Evolutionary conservation across 2,329 filamentous ascomycete genomes (phyloP).

Genomic region (Xylariaceae sp.): DNA sequence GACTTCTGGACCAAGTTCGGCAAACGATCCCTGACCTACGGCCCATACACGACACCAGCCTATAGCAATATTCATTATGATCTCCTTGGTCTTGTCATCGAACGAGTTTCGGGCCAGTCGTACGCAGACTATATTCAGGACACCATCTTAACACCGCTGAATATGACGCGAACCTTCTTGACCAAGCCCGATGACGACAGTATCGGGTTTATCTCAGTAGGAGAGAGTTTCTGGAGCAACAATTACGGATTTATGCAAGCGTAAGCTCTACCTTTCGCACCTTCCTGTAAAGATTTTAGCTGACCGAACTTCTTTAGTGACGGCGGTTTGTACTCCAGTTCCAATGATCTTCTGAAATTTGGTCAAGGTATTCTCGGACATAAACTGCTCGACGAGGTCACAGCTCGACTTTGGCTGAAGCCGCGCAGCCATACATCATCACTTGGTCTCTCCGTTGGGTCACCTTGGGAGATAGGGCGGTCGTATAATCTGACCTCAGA

Average conservation of each 20-base stretch:
- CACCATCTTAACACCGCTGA: too few species aligned
- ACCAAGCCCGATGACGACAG: conserved; percentile 3
- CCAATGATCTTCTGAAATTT: conserved; percentile 1
- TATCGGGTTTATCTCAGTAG: background rate
- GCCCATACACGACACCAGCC: too few species aligned
- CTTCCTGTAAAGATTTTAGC: background rate
- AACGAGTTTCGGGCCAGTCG: too few species aligned
- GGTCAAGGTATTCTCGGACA: conserved; percentile 8
- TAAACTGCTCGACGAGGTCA: conserved; percentile 7
- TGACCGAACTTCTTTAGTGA: background rate
- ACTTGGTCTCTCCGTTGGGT: conserved; percentile 4
- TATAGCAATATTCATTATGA: too few species aligned
- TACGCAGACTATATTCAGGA: too few species aligned
- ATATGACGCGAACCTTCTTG: background rate
- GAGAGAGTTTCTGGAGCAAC: background rate
- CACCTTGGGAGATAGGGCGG: conserved; percentile 12
- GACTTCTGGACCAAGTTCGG: too few species aligned
- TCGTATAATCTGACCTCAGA: conserved; percentile 5
- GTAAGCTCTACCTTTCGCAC: conserved; percentile 1
- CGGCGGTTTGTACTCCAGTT: conserved; percentile 9
- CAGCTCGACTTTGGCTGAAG: conserved; percentile 10
- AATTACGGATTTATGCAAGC: conserved; percentile 6
- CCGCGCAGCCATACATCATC: conserved; percentile 6
- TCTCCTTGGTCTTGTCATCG: too few species aligned
- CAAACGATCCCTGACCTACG: too few species aligned